Evolutionary conservation across 2,329 filamentous ascomycete genomes (phyloP).

Genomic region (Colletotrichum ledebouriae): DNA sequence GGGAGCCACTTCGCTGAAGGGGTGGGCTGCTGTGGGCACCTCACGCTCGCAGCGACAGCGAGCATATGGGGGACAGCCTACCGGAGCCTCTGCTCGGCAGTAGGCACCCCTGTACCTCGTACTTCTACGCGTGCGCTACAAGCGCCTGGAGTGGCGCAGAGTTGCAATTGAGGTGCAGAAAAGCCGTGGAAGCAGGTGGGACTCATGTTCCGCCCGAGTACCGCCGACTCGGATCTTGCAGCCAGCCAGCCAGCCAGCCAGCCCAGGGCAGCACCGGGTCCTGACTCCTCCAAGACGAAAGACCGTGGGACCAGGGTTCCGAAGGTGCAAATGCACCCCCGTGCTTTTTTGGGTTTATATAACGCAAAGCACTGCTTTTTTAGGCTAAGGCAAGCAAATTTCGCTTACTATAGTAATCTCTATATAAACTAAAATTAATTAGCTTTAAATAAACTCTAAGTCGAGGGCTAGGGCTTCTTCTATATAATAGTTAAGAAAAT

Average conservation of each 20-base stretch:
- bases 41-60: too few species aligned
- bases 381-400: too few species aligned
- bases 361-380: too few species aligned
- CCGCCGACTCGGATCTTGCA: constrained; percentile 42
- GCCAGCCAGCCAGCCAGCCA: constrained; percentile 39
- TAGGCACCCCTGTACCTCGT: neutral
- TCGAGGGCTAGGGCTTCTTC: too few species aligned
- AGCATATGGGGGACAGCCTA: neutral
- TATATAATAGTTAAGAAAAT: too few species aligned
- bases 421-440: too few species aligned
- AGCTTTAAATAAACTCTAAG: too few species aligned
- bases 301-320: too few species aligned
- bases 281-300: constrained; percentile 19
- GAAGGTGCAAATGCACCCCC: too few species aligned
- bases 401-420: too few species aligned
- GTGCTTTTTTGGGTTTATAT: too few species aligned
- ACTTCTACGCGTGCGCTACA: constrained; percentile 29
- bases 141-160: constrained; percentile 12
- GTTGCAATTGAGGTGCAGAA: constrained; percentile 17
- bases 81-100: neutral
- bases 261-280: too few species aligned
- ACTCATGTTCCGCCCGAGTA: constrained; percentile 37
- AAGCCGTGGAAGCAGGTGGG: constrained; percentile 5
- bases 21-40: neutral
- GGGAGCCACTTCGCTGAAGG: constrained; percentile 45